phyloP scores from a whole-genome alignment of 495 filamentous ascomycete species.

The Hypoxylon cercidicola region DNA sequence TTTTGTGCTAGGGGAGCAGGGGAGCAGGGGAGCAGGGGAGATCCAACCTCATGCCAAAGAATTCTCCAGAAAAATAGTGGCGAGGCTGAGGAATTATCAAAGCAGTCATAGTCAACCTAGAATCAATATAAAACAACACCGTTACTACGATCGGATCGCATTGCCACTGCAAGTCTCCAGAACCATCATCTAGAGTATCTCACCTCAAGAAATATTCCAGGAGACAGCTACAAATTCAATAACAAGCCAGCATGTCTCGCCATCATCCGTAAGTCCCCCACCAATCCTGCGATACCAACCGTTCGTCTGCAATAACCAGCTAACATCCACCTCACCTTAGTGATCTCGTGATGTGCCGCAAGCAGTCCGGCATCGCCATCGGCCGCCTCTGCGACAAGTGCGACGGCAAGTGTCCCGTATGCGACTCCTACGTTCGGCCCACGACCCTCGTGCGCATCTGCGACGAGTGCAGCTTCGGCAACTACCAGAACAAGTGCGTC shows the following conservation, averaged over 20 bases:
- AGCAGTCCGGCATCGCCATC: constrained; percentile 97
- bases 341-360: constrained; percentile 99
- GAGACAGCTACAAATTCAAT: constrained; percentile 16
- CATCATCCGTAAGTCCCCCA: constrained; percentile 74
- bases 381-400: constrained; percentile 99
- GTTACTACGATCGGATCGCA: no score
- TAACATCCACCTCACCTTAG: constrained; percentile 60
- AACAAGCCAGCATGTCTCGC: constrained; percentile 68
- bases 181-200: constrained; percentile 3
- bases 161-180: no score
- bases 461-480: constrained; percentile 98
- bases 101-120: constrained; percentile 20
- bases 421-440: constrained; percentile 97
- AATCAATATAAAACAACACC: constrained; percentile 10
- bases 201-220: constrained; percentile 13
- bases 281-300: constrained; percentile 32
- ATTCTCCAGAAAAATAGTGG: constrained; percentile 37
- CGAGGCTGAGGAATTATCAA: constrained; percentile 49
- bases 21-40: no score
- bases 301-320: constrained; percentile 49
- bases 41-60: constrained; percentile 30
- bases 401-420: constrained; percentile 99
- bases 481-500: constrained; percentile 99
- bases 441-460: constrained; percentile 98
- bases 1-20: no score